Conservation (phyloP, 345 rosid species). For the Syzygium grande region DNA sequence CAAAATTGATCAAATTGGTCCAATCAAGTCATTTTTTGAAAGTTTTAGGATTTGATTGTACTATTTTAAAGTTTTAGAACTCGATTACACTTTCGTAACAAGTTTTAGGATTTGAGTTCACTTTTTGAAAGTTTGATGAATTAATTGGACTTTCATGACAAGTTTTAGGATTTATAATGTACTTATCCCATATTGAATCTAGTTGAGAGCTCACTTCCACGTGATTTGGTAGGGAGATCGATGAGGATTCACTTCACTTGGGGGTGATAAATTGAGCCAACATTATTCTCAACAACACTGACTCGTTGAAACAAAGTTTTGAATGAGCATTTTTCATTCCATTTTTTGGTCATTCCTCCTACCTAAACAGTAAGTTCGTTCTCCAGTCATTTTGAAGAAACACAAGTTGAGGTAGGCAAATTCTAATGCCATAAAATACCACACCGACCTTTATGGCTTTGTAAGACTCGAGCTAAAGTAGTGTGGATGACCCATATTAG, state of each 20-base stretch:
- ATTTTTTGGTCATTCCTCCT: background rate
- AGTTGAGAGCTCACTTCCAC: background rate
- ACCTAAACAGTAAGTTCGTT: background rate
- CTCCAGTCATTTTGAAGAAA: background rate
- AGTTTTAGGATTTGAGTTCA: background rate
- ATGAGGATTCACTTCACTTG: background rate
- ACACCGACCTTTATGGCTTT: background rate
- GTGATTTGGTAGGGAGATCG: background rate
- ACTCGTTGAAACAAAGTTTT: background rate
- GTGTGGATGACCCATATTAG: background rate
- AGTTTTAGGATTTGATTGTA: no score
- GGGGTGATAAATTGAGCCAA: background rate
- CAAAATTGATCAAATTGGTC: no score
- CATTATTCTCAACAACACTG: background rate
- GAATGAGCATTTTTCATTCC: background rate
- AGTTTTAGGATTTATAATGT: background rate
- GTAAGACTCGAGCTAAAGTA: background rate
- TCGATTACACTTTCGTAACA: no score
- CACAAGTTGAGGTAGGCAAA: background rate
- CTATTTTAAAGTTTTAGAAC: no score
- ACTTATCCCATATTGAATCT: background rate
- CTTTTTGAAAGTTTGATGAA: background rate
- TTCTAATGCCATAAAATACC: background rate
- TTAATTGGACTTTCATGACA: no score
- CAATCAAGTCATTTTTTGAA: no score